phyloP scores from a whole-genome alignment of 106 monocot genomes.

The Dioscorea zingiberensis region DNA sequence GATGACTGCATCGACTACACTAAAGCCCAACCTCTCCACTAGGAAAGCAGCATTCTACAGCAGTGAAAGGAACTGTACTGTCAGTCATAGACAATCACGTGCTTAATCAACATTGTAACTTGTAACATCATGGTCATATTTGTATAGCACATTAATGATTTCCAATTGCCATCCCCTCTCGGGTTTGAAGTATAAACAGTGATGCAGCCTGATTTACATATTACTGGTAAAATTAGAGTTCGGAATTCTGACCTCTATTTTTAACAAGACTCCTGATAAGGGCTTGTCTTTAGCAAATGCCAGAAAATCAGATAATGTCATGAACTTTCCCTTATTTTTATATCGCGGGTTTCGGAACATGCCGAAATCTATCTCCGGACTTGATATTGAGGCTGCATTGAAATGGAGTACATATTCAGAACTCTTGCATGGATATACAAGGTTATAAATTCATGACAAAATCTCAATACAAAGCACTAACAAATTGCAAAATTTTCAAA shows the following conservation, averaged over 20 bases:
- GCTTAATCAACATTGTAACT: no score
- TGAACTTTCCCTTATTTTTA: slow-evolving; percentile 48
- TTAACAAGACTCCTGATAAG: slow-evolving; percentile 58
- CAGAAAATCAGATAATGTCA: slow-evolving; percentile 64
- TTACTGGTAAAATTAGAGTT: no score
- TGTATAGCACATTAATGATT: no score
- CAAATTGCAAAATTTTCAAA: no score
- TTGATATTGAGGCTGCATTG: slow-evolving; percentile 45
- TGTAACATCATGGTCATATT: no score
- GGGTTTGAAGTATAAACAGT: neutral
- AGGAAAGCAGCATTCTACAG: slow-evolving; percentile 56
- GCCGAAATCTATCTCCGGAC: slow-evolving; percentile 11
- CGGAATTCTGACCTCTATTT: slow-evolving; percentile 56
- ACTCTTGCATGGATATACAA: no score
- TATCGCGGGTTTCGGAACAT: slow-evolving; percentile 47
- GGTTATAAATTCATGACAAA: no score
- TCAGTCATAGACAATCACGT: neutral
- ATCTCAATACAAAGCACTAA: no score
- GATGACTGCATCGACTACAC: slow-evolving; percentile 32
- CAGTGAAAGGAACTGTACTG: neutral
- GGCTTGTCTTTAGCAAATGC: slow-evolving; percentile 45
- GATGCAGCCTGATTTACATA: neutral
- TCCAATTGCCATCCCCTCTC: no score
- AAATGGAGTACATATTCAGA: no score
- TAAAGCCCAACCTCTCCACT: slow-evolving; percentile 31